A percentile compares a stretch with the other conserved stretches of the same genome.
Evolutionary conservation across 2,329 filamentous ascomycete genomes (phyloP).

Genomic region (Colletotrichum sansevieriae): DNA sequence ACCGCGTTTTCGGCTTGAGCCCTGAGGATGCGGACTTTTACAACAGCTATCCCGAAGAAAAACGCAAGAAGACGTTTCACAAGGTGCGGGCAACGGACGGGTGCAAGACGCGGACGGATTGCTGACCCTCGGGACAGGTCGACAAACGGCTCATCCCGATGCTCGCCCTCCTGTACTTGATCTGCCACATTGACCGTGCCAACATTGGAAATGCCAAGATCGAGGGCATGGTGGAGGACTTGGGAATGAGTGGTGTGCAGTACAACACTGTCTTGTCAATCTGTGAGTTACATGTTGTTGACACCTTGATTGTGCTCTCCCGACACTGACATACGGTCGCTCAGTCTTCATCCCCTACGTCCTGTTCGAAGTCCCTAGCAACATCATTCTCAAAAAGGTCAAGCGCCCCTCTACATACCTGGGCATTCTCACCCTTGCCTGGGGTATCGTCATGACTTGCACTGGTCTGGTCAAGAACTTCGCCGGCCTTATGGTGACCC

Average conservation of each 20-base stretch:
- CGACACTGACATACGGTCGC: accelerated
- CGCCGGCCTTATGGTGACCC: slow-evolving; percentile 47
- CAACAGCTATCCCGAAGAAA: slow-evolving; percentile 45
- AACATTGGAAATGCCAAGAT: slow-evolving; percentile 68
- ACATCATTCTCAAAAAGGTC: slow-evolving; percentile 73
- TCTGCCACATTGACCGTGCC: slow-evolving; percentile 68
- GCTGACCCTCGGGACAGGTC: slow-evolving; percentile 12
- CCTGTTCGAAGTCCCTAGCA: slow-evolving; percentile 74
- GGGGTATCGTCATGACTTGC: slow-evolving; percentile 45
- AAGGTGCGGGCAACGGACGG: slow-evolving; percentile 31
- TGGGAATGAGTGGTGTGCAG: slow-evolving; percentile 65
- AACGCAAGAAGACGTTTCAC: slow-evolving; percentile 44
- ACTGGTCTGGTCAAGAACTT: slow-evolving; percentile 45
- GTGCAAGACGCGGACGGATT: too few relatives aligned
- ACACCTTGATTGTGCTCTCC: slow-evolving; percentile 54
- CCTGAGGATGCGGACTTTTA: slow-evolving; percentile 50
- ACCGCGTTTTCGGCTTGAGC: slow-evolving; percentile 48
- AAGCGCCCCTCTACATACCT: slow-evolving; percentile 73
- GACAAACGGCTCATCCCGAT: slow-evolving; percentile 51
- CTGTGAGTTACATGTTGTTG: slow-evolving; percentile 71
- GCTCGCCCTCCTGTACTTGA: slow-evolving; percentile 70
- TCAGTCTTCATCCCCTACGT: slow-evolving; percentile 75
- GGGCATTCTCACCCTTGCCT: slow-evolving; percentile 71
- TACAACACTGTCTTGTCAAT: slow-evolving; percentile 63
- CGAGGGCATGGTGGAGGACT: slow-evolving; percentile 49